Evolutionary conservation across 1,284 basidiomycete genomes (phyloP), one percentile per base, ranked within the genome.

Genomic region (Sporisorium scitamineum): DNA sequence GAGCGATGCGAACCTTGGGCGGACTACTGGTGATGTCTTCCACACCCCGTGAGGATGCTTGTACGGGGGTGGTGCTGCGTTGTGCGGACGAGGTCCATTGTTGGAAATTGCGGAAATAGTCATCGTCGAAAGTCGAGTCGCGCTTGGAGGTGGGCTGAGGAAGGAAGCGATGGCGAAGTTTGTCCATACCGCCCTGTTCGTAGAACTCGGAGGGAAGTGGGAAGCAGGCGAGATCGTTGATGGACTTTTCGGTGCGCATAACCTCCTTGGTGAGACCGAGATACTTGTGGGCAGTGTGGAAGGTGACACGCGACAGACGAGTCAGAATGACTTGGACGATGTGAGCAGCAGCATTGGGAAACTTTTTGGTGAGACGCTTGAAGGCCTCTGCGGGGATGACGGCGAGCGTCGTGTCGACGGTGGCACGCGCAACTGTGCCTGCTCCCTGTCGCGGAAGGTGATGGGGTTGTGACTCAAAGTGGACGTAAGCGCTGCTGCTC

Each of bases 341-440:
- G 83, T 98, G 94, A 2, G 95, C 95, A 22, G 94, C 94, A 1
- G 97, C 94, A 81, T 97, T 97, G 0, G 96, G 96, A 80, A 93
- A 97, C 84, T 96, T 95, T 86, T 94, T 93, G 0, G 95, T 98
- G 29, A 89, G 88, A 50, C 94, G 88, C 70, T 92, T 90, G 87
- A 99, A 99, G 5, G 96, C 97, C 84, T 97, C 94, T 1, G 96
- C 95, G 5, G 96, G 97, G 61, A 99, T 98, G 16, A 99, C 96
- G n/a, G 96, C 97, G 9, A 99, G 88, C 0, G 96, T 98, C 5
- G 94, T 94, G 84, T 99, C 96, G 60, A 93, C 92, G 1, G 92
- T 92, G 3, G 96, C 97, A 31, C 95, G 89, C 14, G 95, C 95
- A 32, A 98, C 3, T 91, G 82, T 79, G 7, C 80, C 80, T 24